Conservation (phyloP, 2,329 filamentous ascomycete species). For the Aspergillus latus region DNA sequence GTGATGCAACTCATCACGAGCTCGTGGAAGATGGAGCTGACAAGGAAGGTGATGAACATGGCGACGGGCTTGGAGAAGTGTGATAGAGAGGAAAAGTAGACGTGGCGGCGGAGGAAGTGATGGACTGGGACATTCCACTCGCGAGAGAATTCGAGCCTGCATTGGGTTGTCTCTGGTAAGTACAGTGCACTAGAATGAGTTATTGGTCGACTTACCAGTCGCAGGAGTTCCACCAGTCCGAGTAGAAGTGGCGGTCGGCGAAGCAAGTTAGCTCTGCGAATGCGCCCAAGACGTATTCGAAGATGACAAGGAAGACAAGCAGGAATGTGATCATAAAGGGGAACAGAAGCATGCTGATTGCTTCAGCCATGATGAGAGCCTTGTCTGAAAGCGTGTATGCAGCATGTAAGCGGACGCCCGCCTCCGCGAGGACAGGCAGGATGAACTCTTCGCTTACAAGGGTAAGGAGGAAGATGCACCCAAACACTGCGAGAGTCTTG, state of each 20-base stretch:
- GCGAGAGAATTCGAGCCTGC: constrained; percentile 84
- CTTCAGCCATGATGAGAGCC: constrained; percentile 79
- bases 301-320: constrained; percentile 95
- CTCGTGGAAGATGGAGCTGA: constrained; percentile 87
- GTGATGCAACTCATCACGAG: constrained; percentile 98
- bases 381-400: constrained; percentile 60
- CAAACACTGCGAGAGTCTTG: constrained; percentile 87
- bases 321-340: constrained; percentile 97
- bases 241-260: constrained; percentile 91
- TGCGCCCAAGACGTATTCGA: constrained; percentile 92
- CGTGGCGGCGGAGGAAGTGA: constrained; percentile 89
- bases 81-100: constrained; percentile 79
- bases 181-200: background rate
- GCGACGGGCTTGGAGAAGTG: constrained; percentile 74
- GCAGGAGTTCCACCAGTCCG: constrained; percentile 66
- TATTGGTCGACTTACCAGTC: constrained; percentile 41
- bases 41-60: constrained; percentile 86
- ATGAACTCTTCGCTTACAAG: constrained; percentile 94
- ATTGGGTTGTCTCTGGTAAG: background rate
- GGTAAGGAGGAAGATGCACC: constrained; percentile 92
- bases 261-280: constrained; percentile 94
- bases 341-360: constrained; percentile 86
- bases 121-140: constrained; percentile 99
- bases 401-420: constrained; percentile 56
- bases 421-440: constrained; percentile 79